Conservation (phyloP, 2,329 filamentous ascomycete genomes). For the Daldinia eschscholtzii region DNA sequence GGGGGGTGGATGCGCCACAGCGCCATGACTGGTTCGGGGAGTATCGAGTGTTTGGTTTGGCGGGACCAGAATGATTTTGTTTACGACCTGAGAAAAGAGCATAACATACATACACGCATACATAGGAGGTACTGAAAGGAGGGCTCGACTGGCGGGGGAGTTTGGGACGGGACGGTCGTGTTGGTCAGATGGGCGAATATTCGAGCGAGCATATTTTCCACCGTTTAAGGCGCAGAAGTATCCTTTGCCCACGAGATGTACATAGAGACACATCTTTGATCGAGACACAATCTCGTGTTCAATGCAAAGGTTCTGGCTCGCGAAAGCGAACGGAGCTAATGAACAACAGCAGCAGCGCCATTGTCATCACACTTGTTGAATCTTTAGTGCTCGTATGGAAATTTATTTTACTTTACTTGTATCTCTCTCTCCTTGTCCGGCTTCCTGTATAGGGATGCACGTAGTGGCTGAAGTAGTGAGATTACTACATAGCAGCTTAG, state of each 20-base stretch:
- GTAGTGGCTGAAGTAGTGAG: slow-evolving; percentile 24
- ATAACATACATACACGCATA: slow-evolving; percentile 37
- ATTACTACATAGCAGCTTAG: slow-evolving; percentile 43
- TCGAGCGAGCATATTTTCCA: slow-evolving; percentile 35
- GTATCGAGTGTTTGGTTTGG: slow-evolving; percentile 37
- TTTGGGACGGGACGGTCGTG: slow-evolving; percentile 41
- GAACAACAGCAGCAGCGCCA: slow-evolving; percentile 7
- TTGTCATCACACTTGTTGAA: slow-evolving; percentile 15
- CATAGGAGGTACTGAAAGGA: slow-evolving; percentile 29
- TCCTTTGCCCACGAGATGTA: slow-evolving; percentile 39
- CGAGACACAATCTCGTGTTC: slow-evolving; percentile 31
- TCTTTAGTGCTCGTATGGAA: slow-evolving; percentile 19
- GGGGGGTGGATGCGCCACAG: slow-evolving; percentile 36
- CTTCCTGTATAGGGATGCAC: slow-evolving; percentile 29
- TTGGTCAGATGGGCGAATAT: slow-evolving; percentile 36
- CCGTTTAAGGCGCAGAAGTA: slow-evolving; percentile 33
- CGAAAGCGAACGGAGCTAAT: slow-evolving; percentile 30
- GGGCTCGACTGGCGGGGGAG: slow-evolving; percentile 41
- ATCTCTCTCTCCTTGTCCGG: slow-evolving; percentile 9
- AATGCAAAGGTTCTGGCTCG: slow-evolving; percentile 35
- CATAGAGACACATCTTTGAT: slow-evolving; percentile 42
- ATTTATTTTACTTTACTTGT: slow-evolving; percentile 26
- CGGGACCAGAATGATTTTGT: slow-evolving; percentile 43
- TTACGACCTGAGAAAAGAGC: slow-evolving; percentile 42
- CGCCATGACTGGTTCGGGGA: slow-evolving; percentile 31